Base-by-base conservation (phyloP, 2,329 filamentous ascomycete species). In the Cryphonectria japonica region DNA sequence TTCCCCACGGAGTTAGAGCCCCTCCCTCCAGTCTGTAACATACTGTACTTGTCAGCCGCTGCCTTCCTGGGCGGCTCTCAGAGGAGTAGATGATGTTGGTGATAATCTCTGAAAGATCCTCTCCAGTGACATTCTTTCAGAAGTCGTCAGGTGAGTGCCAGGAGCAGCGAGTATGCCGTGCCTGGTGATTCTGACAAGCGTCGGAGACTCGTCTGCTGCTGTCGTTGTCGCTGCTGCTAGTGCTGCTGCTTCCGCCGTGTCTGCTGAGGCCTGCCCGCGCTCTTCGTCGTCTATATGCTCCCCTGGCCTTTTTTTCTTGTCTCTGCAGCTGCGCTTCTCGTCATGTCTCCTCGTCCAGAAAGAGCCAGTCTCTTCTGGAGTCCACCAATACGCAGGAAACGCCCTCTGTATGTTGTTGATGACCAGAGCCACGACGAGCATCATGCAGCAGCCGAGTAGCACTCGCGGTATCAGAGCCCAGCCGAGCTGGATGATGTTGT, bases 381-480 rank as follows among this genome's bases (percentile, higher is more conserved):
- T 87, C 89, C 89, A 93, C 92, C 92, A 94, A 78, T 92, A 93
- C 2, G 87, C 74, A 0, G 92, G 92, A 73, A 88, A 94, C 26
- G 84, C 83, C 11, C 90, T 83, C 77, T 91, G 87, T 2, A 93
- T 80, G 73, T 94, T 94, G 76, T 93, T 93, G 71, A 93, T 75
- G 7, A 93, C 41, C 66, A 93, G 80, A 0, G 91, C 91, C 1
- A 88, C 85, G 1, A 75, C 80, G 41, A 92, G 80, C 87, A 94
- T 92, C 64, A 94, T 78, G 0, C 79, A 77, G 64, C 84, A 86
- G 4, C 87, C 89, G 32, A 94, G 80, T 52, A 91, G 68, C 26
- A 93, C 84, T 7, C 93, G 81, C 0, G 89, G 87, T 7, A 94
- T 78, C 16, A 93, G 79, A 72, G 85, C 88, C 92, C 92, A 94